phyloP scores from a whole-genome alignment of 768 basidiomycete species.

The Podaxis sp. region DNA sequence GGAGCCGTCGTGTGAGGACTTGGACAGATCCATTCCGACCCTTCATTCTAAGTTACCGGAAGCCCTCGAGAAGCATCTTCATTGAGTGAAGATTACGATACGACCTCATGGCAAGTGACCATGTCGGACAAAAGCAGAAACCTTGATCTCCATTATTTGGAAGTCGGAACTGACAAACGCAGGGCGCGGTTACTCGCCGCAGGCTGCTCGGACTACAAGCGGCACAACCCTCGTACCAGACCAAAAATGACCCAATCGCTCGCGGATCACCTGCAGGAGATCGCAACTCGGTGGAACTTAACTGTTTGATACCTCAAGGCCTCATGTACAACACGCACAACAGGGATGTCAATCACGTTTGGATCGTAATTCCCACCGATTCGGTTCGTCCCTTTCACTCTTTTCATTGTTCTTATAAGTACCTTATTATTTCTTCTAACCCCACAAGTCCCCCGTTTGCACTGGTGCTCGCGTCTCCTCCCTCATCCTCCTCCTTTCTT shows the following conservation, averaged over 20 bases:
- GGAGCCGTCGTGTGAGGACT: neutral
- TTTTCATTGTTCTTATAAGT: conserved; percentile 13
- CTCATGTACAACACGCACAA: conserved; percentile 78
- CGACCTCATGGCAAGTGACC: conserved; percentile 5
- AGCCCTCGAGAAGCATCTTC: conserved; percentile 3
- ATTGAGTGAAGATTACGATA: conserved; percentile 6
- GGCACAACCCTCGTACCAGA: conserved; percentile 7
- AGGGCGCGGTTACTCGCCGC: neutral
- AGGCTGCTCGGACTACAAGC: neutral
- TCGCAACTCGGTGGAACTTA: conserved; percentile 31
- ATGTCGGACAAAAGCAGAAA: conserved; percentile 5
- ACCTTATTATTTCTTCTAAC: conserved; percentile 23
- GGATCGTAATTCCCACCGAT: conserved; percentile 18
- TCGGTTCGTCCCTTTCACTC: conserved; percentile 9
- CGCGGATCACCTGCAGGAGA: conserved; percentile 37
- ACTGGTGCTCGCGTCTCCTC: conserved; percentile 38
- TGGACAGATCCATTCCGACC: conserved; percentile 1
- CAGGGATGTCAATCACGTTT: conserved; percentile 39
- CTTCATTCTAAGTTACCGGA: conserved; percentile 10
- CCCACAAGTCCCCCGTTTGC: conserved; percentile 38
- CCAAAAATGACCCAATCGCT: conserved; percentile 11
- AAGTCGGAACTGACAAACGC: neutral
- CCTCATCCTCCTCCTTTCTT: conserved; percentile 15
- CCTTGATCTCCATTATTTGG: neutral
- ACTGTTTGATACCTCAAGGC: conserved; percentile 41